phyloP scores from a whole-genome alignment of 352 stramenopile species.

The Phytophthora sansomeana region DNA sequence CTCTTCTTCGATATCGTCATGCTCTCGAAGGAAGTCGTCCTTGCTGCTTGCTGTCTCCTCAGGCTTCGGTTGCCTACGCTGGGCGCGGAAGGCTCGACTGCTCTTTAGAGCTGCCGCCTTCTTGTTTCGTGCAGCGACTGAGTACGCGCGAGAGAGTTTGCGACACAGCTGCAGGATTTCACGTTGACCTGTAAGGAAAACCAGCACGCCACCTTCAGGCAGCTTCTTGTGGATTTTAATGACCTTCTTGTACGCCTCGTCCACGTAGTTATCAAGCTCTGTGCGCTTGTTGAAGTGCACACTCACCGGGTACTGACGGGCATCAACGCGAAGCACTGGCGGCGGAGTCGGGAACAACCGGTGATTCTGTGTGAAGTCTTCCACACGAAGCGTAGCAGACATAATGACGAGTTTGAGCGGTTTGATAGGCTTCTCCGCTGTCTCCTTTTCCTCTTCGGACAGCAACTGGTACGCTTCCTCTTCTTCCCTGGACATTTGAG shows the following conservation, averaged over 20 bases:
- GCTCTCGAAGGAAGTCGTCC: constrained; percentile 71
- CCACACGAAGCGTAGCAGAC: constrained; percentile 97
- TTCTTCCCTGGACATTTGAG: constrained; percentile 87
- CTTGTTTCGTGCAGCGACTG: constrained; percentile 44
- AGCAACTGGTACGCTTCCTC: constrained; percentile 58
- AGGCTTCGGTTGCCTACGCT: constrained; percentile 24
- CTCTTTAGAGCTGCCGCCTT: constrained; percentile 37
- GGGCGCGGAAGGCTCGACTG: constrained; percentile 32
- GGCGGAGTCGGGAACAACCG: constrained; percentile 93
- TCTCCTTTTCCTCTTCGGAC: constrained; percentile 48
- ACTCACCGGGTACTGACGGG: constrained; percentile 96
- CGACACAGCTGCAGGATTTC: constrained; percentile 95
- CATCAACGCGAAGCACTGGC: constrained; percentile 94
- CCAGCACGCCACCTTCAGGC: constrained; percentile 96
- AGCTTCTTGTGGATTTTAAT: constrained; percentile 98
- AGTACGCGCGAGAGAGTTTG: constrained; percentile 69
- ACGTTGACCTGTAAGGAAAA: constrained; percentile 98
- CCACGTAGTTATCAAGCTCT: constrained; percentile 97
- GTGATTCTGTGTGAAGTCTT: constrained; percentile 97
- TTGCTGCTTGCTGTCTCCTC: constrained; percentile 22
- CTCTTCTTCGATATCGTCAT: constrained; percentile 88
- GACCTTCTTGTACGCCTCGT: constrained; percentile 95
- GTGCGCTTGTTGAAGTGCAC: constrained; percentile 99
- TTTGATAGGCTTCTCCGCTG: constrained; percentile 66
- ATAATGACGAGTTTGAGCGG: constrained; percentile 94